Base-by-base conservation (phyloP, 2,329 filamentous ascomycete genomes). In the Diaporthe velutina region DNA sequence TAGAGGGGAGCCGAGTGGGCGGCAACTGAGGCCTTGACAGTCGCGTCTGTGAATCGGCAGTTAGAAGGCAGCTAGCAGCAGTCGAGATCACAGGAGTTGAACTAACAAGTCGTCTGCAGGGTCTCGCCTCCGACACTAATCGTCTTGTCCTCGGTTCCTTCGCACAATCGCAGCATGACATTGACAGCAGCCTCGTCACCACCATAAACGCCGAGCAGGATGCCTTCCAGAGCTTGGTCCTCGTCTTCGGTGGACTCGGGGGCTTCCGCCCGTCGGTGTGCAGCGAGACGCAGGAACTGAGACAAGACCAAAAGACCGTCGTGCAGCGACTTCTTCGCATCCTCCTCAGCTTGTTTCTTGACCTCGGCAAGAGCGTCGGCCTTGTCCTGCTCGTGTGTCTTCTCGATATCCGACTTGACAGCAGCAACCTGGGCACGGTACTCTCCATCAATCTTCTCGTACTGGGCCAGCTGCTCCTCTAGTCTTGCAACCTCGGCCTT, bases 151-250 rank as follows among this genome's bases (percentile, higher is more conserved):
- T 92, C 88, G 35, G 90, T 88, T 45, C 93, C 94, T 74, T 94
- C 88, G 73, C 95, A 93, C 74, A 97, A 88, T 86, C 94, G 95
- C 80, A 94, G 84, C 85, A 95, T 95, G 73, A 93, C 91, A 71
- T 90, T 86, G 33, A 97, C 94, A 68, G 94, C 94, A 78, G 86
- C 88, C 77, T 94, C 90, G 80, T 96, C 94, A 61, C 94, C 95
- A 60, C 91, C 91, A 84, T 97, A 97, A 42, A 97, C 93, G 75
- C 93, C 89, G 61, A 95, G 87, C 74, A 97, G 87, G 45, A 95
- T 92, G 70, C 94, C 94, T 84, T 97, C 94, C 75, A 97, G 92
- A 48, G 94, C 95, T 83, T 92, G 91, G 83, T 92, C 95, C 85
- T 96, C 93, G 74, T 95, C 93, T 7, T 89, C 83, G 54, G 87